These are phyloP conservation scores for Saccharata proteae DNA, from an alignment of 2,329 filamentous ascomycete genomes.

Conservation along the genomic window DNA sequence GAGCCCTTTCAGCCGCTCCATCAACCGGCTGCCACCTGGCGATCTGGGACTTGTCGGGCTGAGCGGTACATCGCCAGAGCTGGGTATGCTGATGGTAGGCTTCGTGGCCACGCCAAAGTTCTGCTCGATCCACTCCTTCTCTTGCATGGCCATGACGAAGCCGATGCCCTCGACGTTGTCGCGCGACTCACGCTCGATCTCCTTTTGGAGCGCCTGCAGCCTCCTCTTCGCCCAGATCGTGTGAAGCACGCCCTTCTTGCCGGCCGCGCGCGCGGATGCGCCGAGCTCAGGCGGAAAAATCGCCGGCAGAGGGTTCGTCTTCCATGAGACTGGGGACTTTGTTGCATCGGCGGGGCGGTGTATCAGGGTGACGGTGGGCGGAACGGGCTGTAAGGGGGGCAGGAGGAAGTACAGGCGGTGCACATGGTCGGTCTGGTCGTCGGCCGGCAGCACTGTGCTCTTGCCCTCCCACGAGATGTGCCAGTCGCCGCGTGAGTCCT, in stretches of 20 bases:
- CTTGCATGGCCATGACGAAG: conserved; percentile 69
- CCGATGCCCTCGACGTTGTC: conserved; percentile 72
- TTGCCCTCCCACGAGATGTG: conserved; percentile 77
- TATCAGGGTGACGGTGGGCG: conserved; percentile 56
- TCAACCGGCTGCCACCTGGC: conserved; percentile 54
- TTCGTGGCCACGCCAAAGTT: conserved; percentile 56
- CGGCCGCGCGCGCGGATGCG: conserved; percentile 50
- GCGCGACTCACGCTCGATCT: conserved; percentile 63
- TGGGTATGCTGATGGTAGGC: conserved; percentile 25
- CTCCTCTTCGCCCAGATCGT: conserved; percentile 84
- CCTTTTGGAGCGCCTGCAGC: conserved; percentile 59
- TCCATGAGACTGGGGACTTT: conserved; percentile 35
- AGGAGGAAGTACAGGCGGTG: conserved; percentile 71
- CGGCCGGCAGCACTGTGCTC: conserved; percentile 54
- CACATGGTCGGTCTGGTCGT: conserved; percentile 41
- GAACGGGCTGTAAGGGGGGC: conserved; percentile 58
- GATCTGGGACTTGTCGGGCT: conserved; percentile 50
- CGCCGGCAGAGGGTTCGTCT: conserved; percentile 70
- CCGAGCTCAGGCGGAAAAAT: conserved; percentile 73
- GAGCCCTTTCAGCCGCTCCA: conserved; percentile 68
- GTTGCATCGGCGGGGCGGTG: conserved; percentile 35
- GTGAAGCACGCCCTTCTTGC: conserved; percentile 72
- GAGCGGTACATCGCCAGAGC: conserved; percentile 29
- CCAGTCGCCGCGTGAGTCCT: conserved; percentile 47
- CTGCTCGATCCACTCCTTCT: conserved; percentile 73